Conservation (phyloP, 208 protist species). For the Trypanosoma congolense region DNA sequence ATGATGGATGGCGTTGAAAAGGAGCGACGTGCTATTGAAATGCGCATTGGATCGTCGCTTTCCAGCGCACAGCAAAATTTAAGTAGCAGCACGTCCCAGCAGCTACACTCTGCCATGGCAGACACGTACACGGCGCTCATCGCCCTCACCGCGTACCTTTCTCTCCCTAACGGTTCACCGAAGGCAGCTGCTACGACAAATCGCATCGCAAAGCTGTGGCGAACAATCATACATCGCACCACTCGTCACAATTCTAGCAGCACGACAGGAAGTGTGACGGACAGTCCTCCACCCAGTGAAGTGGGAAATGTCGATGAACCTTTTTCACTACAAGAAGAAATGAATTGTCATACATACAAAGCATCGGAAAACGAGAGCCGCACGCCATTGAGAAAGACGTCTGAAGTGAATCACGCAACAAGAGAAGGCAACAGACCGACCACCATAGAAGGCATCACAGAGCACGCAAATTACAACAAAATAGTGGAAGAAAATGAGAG, state of each 20-base stretch:
- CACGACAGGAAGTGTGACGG: not conserved
- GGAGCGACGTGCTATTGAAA: constrained; percentile 41
- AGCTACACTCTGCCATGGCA: constrained; percentile 32
- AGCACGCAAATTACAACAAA: too few relatives aligned
- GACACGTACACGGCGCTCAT: constrained; percentile 41
- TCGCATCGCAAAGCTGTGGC: constrained; percentile 60
- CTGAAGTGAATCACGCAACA: too few relatives aligned
- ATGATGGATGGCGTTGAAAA: constrained; percentile 26
- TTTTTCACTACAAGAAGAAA: too few relatives aligned
- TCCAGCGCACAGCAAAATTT: constrained; percentile 62
- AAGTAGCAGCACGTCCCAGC: constrained; percentile 30
- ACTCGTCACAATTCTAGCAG: not conserved
- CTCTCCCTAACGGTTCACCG: constrained; percentile 40
- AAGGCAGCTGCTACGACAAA: constrained; percentile 63
- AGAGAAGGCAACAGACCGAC: too few relatives aligned
- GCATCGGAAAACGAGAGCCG: too few relatives aligned
- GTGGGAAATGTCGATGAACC: too few relatives aligned
- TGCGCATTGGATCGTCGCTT: constrained; percentile 49
- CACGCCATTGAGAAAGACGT: too few relatives aligned
- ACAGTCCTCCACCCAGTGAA: not conserved
- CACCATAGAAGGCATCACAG: too few relatives aligned
- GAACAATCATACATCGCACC: constrained; percentile 14
- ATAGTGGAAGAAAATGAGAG: too few relatives aligned
- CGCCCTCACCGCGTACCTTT: constrained; percentile 54
- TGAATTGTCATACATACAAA: too few relatives aligned